Conservation (phyloP, 106 monocot genomes). For the Platanthera guangdongensis region DNA sequence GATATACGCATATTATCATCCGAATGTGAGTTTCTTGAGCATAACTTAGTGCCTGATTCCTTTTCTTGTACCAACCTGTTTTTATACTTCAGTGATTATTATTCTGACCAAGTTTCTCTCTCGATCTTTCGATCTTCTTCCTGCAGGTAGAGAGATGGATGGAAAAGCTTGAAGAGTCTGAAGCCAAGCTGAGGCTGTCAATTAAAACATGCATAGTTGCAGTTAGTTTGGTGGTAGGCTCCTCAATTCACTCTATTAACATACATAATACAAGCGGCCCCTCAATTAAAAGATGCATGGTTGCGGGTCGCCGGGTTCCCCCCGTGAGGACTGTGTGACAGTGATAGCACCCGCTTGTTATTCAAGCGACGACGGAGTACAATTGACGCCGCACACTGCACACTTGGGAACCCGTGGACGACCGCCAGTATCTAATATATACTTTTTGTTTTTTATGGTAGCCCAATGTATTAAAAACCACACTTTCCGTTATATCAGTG, state of each 20-base stretch:
- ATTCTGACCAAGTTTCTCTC: not conserved
- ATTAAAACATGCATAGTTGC: conserved; percentile 62
- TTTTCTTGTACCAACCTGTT: not conserved
- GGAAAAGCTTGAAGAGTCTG: conserved; percentile 91
- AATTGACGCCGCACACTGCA: no score
- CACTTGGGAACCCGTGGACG: no score
- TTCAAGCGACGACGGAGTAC: no score
- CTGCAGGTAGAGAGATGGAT: conserved; percentile 85
- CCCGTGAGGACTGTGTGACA: no score
- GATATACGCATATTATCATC: conserved; percentile 93
- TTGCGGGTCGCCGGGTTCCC: no score
- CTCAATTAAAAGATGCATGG: no score
- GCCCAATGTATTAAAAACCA: no score
- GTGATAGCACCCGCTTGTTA: no score
- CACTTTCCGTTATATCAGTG: no score
- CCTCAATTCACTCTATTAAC: not conserved
- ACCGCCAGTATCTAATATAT: no score
- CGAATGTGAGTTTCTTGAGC: conserved; percentile 44
- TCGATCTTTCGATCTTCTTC: not conserved
- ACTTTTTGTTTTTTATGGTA: no score
- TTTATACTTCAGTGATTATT: not conserved
- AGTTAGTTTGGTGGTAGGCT: conserved; percentile 43
- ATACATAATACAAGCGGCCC: not conserved
- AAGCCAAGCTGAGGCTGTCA: conserved; percentile 42
- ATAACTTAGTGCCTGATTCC: not conserved